Percentiles rank a stretch among this genome's conserved stretches.
phyloP scores from a whole-genome alignment of 2,329 filamentous ascomycete genomes.

The Neurospora sp. region DNA sequence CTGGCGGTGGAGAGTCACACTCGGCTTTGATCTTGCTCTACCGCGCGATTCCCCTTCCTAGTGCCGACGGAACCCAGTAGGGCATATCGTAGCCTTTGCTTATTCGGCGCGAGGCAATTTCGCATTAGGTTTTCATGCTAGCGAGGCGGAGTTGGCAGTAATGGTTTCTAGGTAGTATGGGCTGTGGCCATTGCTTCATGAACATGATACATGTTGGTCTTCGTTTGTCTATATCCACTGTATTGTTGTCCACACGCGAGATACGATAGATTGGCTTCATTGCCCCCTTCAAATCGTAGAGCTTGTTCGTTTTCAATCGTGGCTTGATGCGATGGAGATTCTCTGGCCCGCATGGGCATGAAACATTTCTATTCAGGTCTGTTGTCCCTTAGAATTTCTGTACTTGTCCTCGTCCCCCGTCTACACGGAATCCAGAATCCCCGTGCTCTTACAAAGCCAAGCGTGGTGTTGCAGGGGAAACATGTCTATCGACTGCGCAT shows the following conservation, averaged over 20 bases:
- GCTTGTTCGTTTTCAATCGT: neutral
- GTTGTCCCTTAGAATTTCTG: neutral
- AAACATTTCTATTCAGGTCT: neutral
- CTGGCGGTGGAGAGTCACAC: constrained; percentile 82
- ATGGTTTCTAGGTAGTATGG: neutral
- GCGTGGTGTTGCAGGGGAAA: neutral
- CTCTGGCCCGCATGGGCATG: neutral
- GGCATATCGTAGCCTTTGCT: neutral
- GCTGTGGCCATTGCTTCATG: neutral
- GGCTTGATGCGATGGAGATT: neutral
- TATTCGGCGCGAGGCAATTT: neutral
- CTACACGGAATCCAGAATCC: neutral
- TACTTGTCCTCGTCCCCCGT: neutral
- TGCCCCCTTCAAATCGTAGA: neutral
- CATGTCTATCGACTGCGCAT: neutral
- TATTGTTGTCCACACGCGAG: neutral
- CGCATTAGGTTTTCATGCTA: neutral
- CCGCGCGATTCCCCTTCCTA: constrained; percentile 59
- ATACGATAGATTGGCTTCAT: neutral
- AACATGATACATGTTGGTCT: neutral
- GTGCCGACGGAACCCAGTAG: constrained; percentile 34
- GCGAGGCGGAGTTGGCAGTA: neutral
- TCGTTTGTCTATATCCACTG: neutral
- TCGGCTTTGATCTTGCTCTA: constrained; percentile 75
- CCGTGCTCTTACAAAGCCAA: neutral